Percentiles rank a stretch among this genome's conserved stretches.
Evolutionary conservation across 2,329 filamentous ascomycete species (phyloP).

Genomic region (Colletotrichum sansevieriae): DNA sequence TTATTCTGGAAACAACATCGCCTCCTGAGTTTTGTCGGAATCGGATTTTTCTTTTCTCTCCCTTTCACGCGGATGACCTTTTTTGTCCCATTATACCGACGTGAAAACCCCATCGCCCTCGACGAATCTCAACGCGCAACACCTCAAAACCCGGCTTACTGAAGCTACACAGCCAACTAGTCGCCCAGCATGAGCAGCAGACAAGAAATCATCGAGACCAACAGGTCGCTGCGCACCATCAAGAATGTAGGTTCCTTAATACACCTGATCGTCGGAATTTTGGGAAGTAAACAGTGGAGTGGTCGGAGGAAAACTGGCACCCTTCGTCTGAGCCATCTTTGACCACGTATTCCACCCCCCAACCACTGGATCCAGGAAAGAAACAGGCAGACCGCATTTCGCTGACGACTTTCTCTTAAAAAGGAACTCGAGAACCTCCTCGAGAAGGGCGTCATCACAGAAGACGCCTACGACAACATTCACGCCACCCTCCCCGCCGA

Average conservation of each 20-base stretch:
- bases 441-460: constrained; percentile 83
- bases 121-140: background rate
- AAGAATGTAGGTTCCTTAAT: constrained; percentile 74
- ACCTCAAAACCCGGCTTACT: constrained; percentile 3
- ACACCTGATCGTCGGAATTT: background rate
- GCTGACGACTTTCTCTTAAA: constrained; percentile 1
- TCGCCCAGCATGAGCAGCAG: constrained; percentile 60
- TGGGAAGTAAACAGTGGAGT: background rate
- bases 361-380: constrained; percentile 20
- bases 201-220: constrained; percentile 76
- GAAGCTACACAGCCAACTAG: constrained; percentile 17
- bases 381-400: background rate
- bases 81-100: background rate
- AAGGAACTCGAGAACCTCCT: constrained; percentile 93
- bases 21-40: constrained; percentile 18
- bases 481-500: constrained; percentile 80
- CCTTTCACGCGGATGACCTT: constrained; percentile 4
- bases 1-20: constrained; percentile 38
- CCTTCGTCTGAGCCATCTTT: background rate
- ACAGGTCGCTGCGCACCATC: constrained; percentile 88
- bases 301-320: background rate
- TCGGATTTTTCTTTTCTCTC: background rate
- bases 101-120: background rate
- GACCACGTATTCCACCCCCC: constrained; percentile 2
- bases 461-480: constrained; percentile 81